A percentile compares a stretch with the other conserved stretches of the same genome.
phyloP scores from a whole-genome alignment of 164 flowering plant species.

The Vitis labrusca region DNA sequence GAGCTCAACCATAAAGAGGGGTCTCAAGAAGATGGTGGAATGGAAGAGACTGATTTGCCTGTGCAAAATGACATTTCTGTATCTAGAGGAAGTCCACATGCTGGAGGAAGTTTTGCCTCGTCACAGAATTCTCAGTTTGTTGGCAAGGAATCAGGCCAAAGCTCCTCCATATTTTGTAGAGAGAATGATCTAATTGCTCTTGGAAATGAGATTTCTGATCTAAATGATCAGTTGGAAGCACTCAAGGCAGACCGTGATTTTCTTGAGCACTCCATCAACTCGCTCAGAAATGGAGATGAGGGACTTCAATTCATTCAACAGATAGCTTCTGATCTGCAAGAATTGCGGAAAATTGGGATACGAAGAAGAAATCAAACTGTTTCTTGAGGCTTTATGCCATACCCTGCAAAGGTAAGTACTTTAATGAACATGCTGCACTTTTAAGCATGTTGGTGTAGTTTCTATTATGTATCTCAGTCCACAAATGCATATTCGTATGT shows the following conservation, averaged over 20 bases:
- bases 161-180: neutral
- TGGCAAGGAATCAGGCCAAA: conserved; percentile 2
- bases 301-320: conserved; percentile 60
- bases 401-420: conserved; percentile 14
- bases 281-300: conserved; percentile 52
- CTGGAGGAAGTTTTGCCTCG: conserved; percentile 3
- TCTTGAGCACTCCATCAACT: conserved; percentile 51
- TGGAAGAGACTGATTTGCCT: neutral
- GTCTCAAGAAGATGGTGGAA: neutral
- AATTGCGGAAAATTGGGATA: conserved; percentile 44
- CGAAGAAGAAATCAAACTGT: conserved; percentile 16
- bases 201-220: conserved; percentile 41
- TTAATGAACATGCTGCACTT: neutral
- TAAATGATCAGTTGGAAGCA: conserved; percentile 50
- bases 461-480: neutral
- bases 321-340: conserved; percentile 62
- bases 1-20: neutral
- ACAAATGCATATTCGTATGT: no score
- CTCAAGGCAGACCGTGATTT: conserved; percentile 57
- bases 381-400: conserved; percentile 22
- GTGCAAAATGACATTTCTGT: neutral
- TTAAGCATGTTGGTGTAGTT: neutral
- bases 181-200: conserved; percentile 17
- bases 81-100: conserved; percentile 1
- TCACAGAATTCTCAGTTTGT: neutral